Evolutionary conservation across 2,329 filamentous ascomycete species (phyloP).

Genomic region (Delphinella strobiligena): DNA sequence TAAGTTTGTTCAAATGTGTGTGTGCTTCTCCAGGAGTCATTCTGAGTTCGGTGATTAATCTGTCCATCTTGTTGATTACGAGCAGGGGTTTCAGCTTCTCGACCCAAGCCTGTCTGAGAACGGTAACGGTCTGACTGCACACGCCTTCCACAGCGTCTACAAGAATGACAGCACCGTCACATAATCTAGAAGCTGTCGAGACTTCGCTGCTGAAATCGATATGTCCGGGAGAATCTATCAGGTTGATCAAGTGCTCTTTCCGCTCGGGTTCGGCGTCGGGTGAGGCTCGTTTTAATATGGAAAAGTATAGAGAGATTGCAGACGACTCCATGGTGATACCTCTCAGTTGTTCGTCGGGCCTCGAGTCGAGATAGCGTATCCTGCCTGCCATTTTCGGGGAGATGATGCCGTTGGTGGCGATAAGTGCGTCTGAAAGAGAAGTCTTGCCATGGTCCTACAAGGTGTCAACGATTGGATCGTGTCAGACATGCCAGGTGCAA

Average conservation of each 20-base stretch:
- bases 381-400: constrained; percentile 95
- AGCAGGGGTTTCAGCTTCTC: constrained; percentile 91
- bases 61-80: constrained; percentile 97
- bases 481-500: constrained; percentile 20
- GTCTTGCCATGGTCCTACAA: constrained; percentile 86
- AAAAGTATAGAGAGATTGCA: constrained; percentile 92
- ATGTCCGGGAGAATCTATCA: constrained; percentile 95
- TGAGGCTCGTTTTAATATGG: constrained; percentile 64
- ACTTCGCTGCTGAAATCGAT: constrained; percentile 99
- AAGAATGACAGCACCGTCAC: constrained; percentile 85
- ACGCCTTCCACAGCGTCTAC: constrained; percentile 97
- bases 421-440: constrained; percentile 85
- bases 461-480: constrained; percentile 22
- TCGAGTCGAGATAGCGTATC: constrained; percentile 92
- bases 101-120: constrained; percentile 85
- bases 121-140: constrained; percentile 96
- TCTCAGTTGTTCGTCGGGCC: constrained; percentile 87
- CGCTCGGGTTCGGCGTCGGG: constrained; percentile 43
- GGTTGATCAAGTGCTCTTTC: constrained; percentile 88
- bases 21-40: constrained; percentile 88
- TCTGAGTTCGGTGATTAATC: constrained; percentile 83
- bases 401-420: constrained; percentile 98
- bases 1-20: constrained; percentile 71
- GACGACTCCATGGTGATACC: constrained; percentile 99
- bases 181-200: constrained; percentile 85